Percentiles rank a stretch among this genome's conserved stretches.
These are phyloP conservation scores for Sugiyamaella neomexicana DNA, from an alignment of 1,139 yeast genomes.

Conservation along the genomic window DNA sequence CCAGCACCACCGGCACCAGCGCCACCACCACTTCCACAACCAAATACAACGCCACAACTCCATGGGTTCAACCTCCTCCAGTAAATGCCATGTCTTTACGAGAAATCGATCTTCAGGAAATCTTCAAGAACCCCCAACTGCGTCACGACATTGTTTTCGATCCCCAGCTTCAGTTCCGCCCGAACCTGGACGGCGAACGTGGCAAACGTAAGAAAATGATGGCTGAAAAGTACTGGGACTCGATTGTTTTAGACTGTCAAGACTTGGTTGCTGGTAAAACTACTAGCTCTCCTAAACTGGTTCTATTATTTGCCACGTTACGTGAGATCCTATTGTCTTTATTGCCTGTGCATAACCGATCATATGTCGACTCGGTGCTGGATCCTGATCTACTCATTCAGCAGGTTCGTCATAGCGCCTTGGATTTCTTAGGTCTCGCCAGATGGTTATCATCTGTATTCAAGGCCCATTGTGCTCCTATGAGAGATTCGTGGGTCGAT, in stretches of 20 bases:
- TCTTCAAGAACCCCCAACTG: conserved; percentile 85
- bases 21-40: conserved; percentile 2
- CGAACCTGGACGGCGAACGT: conserved; percentile 87
- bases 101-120: conserved; percentile 86
- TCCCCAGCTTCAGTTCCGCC: conserved; percentile 89
- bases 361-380: conserved; percentile 67
- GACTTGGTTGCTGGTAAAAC: conserved; percentile 22
- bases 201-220: conserved; percentile 74
- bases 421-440: conserved; percentile 69
- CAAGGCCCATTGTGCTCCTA: conserved; percentile 89
- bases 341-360: conserved; percentile 75
- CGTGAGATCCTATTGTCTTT: conserved; percentile 73
- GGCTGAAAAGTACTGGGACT: conserved; percentile 82
- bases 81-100: conserved; percentile 79
- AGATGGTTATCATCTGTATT: conserved; percentile 69
- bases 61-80: conserved; percentile 62
- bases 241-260: conserved; percentile 62
- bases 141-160: conserved; percentile 92
- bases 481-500: conserved; percentile 89
- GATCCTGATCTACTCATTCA: conserved; percentile 77
- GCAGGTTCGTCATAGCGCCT: conserved; percentile 66
- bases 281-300: conserved; percentile 46
- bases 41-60: conserved; percentile 22
- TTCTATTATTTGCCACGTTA: conserved; percentile 70
- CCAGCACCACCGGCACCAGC: not conserved